Evolutionary conservation across 1,284 basidiomycete genomes (phyloP), one percentile per base, ranked within the genome.

Genomic region (Heterobasidion occidentale): DNA sequence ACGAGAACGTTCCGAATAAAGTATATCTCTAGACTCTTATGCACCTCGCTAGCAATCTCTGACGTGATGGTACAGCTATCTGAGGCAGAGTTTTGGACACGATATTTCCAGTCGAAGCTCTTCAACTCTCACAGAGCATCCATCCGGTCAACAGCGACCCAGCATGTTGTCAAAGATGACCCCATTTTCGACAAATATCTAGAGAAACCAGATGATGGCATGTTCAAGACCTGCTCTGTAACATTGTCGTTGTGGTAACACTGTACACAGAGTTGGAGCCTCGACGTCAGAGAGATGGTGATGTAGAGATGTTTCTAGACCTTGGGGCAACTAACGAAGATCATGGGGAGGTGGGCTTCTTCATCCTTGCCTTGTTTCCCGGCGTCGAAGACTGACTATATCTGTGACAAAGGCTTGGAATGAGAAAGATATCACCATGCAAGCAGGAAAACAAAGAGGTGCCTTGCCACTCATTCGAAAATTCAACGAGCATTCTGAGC

Each of bases 401-500:
- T 17, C 36, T 36, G 33, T 36, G 12, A 5, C 36, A 12, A 59
- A 94, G 89, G 88, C 88, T 2, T 90, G 92, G 5, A 96, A 94
- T 62, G 80, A 86, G 59, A 86, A 82, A 67, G 97, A 99, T 66
- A 72, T 92, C 49, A 98, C 97, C 0, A 99, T 99, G 97, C 90
- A 94, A 67, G 86, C 95, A 5, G 97, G 97, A 7, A 83, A 88
- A 62, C 90, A 97, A 68, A 79, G 87, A 52, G 87, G 86, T 20
- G 89, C 90, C 17, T 71, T 99, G 44, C 97, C 97, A 0, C 79
- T 99, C 36, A 98, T 99, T 64, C 81, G 97, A 46, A 89, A 96
- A 64, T 99, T 99, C 75, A 99, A 99, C 67, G 93, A 98, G 66
- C 97, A 99, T 70, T 96, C 93, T 0, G 91, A 95, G 64, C 78